A percentile compares a stretch with the other conserved stretches of the same genome.
Evolutionary conservation across 129 eudicot species (phyloP).

Genomic region (Sambucus nigra): DNA sequence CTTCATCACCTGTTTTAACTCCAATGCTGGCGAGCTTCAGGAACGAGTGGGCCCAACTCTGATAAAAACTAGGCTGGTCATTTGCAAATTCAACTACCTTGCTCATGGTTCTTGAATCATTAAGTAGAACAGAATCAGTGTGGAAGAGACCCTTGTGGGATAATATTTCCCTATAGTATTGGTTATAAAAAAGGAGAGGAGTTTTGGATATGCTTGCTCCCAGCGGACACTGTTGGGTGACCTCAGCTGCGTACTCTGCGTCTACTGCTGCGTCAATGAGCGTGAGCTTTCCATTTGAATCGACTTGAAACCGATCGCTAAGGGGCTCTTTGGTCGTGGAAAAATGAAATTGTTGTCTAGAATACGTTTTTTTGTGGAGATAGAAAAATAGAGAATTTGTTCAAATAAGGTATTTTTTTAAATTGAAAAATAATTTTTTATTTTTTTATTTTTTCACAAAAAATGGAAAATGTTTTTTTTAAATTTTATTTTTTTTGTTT

Average conservation of each 20-base stretch:
- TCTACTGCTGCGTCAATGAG: conserved; percentile 32
- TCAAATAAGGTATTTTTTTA: no score
- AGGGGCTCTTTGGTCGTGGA: no score
- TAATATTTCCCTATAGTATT: conserved; percentile 27
- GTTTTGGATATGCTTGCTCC: conserved; percentile 16
- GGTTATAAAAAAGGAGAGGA: conserved; percentile 35
- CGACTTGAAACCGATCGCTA: conserved; percentile 29
- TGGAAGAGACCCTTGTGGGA: conserved; percentile 42
- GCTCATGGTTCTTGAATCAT: conserved; percentile 21
- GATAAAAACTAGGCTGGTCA: conserved; percentile 21
- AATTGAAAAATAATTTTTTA: no score
- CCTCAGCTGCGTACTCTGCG: conserved; percentile 27
- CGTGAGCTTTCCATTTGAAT: conserved; percentile 33
- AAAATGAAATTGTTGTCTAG: no score
- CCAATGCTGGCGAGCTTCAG: conserved; percentile 28
- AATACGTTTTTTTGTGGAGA: no score
- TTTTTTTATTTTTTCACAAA: no score
- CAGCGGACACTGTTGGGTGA: conserved; percentile 25
- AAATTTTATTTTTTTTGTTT: no score
- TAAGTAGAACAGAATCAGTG: conserved; percentile 32
- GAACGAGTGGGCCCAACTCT: conserved; percentile 30
- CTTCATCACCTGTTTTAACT: conserved; percentile 28
- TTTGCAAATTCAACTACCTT: conserved; percentile 26
- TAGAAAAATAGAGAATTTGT: no score
- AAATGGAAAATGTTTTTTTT: no score